Conservation (phyloP, 2,329 filamentous ascomycete genomes). For the Eurotiales sp. region DNA sequence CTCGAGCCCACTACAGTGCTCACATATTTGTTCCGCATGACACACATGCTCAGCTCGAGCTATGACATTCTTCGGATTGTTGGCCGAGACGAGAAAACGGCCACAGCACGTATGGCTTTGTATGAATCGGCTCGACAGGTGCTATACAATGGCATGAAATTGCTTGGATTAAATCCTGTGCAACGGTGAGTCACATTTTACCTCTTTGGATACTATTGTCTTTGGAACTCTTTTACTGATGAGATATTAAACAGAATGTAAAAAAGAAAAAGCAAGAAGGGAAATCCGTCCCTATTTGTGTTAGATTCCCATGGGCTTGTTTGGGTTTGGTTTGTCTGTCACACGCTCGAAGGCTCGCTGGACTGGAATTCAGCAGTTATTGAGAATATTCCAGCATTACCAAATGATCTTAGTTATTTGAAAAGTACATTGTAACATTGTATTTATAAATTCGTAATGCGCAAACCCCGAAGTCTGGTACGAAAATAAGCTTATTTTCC, state of each 20-base stretch:
- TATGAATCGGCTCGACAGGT: constrained; percentile 62
- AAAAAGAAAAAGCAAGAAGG: not conserved
- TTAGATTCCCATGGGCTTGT: constrained; percentile 4
- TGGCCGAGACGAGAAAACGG: constrained; percentile 55
- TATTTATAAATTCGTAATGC: too few species aligned
- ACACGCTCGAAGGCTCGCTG: constrained; percentile 25
- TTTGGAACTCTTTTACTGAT: not conserved
- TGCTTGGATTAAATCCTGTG: constrained; percentile 63
- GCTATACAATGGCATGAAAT: constrained; percentile 62
- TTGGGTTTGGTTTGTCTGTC: not conserved
- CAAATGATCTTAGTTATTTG: not conserved
- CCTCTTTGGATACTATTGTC: not conserved
- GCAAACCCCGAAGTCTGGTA: too few species aligned
- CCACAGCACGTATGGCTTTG: constrained; percentile 58
- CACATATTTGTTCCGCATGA: constrained; percentile 65
- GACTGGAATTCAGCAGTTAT: not conserved
- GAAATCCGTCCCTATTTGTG: not conserved
- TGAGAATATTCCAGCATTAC: not conserved
- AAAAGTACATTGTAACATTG: too few species aligned
- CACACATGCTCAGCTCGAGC: constrained; percentile 57
- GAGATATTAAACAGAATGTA: not conserved
- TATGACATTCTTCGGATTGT: constrained; percentile 63
- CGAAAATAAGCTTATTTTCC: too few species aligned
- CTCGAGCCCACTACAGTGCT: constrained; percentile 66
- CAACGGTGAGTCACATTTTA: constrained; percentile 42